Base-by-base conservation (phyloP, 495 filamentous ascomycete species). In the Penicillium simplicissimum region DNA sequence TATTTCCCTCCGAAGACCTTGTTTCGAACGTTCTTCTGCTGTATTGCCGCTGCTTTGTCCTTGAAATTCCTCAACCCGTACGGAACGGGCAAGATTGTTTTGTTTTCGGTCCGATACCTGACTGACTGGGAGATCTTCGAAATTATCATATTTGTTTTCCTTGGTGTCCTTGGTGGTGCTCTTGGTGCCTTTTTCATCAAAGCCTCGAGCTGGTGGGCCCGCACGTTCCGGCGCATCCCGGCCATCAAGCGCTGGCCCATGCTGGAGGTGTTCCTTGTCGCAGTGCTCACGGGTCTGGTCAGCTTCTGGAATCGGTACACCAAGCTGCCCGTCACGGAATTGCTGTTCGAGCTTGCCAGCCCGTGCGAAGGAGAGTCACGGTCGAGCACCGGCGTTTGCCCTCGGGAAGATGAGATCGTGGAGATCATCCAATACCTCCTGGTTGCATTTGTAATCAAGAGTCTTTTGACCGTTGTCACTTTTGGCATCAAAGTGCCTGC, bases 1-100 rank as follows among this genome's bases (percentile, higher is more conserved):
- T 98, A 97, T 71, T 97, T 97, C 74, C 95, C 94, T 4, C 90
- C 95, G n/a, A 98, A 98, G 76, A 97, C 94, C 3, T 85, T 98
- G 4, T 98, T 98, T 78, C 83, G 95, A 40, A 98, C 95, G 1
- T 98, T 98, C 79, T 98, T 97, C 76, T 97, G 93, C 74, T 98
- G 94, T 74, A 98, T 98, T 67, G 90, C 85, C 2, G 93, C 95
- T 23, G 90, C 95, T 0, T 71, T 98, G 28, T 92, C 93, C 4
- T 79, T 98, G 58, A 96, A 96, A 67, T 96, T 97, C 68, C 81
- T 98, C 54, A 93, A 98, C 59, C 95, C 95, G 0, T 98, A 98
- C 70, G 94, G 93, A 19, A 98, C 92, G 0, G 86, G 91, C 56
- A 98, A 98, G 72, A 93, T 98, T 58, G 95, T 98, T 59, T 82